phyloP scores from a whole-genome alignment of 1,284 basidiomycete species.

The Paramarasmius palmivorus region DNA sequence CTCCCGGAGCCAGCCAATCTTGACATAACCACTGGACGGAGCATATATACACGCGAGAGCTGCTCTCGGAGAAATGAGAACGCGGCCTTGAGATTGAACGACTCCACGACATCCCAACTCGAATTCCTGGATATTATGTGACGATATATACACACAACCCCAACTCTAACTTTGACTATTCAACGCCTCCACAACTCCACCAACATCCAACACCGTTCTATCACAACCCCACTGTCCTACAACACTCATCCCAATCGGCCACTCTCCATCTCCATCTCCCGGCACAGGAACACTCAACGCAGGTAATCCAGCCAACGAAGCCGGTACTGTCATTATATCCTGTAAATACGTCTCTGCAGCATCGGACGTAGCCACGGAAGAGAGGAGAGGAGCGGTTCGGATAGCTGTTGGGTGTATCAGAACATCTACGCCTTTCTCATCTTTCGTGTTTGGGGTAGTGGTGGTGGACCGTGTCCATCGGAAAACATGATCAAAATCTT shows the following conservation, averaged over 20 bases:
- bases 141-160: no score
- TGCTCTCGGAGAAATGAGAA: no score
- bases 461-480: slow-evolving; percentile 45
- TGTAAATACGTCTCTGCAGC: slow-evolving; percentile 75
- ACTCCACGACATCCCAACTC: no score
- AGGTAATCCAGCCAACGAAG: slow-evolving; percentile 88
- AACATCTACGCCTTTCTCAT: slow-evolving; percentile 65
- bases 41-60: no score
- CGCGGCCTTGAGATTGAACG: no score
- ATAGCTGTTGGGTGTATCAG: slow-evolving; percentile 88
- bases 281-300: slow-evolving; percentile 73
- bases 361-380: slow-evolving; percentile 12
- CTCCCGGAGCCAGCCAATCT: no score
- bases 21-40: no score
- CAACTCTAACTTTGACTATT: no score
- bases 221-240: slow-evolving; percentile 93
- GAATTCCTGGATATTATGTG: no score
- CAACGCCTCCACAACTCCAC: no score
- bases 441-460: slow-evolving; percentile 1
- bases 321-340: slow-evolving; percentile 91
- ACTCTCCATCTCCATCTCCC: slow-evolving; percentile 32
- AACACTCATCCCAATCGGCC: slow-evolving; percentile 87
- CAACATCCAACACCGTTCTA: slow-evolving; percentile 43
- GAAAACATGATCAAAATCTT: slow-evolving; percentile 79
- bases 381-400: slow-evolving; percentile 68